Conservation (phyloP, 345 rosid genomes). For the Corchorus capsularis region DNA sequence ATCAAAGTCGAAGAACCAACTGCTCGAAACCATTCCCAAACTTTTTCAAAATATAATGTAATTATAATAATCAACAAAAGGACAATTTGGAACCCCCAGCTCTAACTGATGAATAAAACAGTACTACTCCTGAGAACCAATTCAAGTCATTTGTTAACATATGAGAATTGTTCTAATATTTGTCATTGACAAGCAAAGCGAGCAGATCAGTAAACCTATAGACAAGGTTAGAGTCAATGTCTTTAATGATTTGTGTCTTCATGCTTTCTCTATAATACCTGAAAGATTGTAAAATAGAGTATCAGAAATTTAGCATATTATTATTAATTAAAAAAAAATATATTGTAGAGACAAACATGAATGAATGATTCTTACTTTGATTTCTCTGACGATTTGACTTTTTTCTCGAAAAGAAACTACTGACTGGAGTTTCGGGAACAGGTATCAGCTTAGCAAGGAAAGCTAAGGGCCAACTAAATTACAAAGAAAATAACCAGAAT, state of each 20-base stretch:
- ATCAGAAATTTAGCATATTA: not conserved
- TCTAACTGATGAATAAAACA: no score
- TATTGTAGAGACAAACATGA: not conserved
- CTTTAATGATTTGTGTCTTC: not conserved
- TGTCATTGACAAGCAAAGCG: not conserved
- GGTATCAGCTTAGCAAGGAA: slow-evolving; percentile 70
- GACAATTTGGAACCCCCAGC: no score
- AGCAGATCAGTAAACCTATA: not conserved
- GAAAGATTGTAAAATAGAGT: not conserved
- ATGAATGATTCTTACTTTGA: slow-evolving; percentile 23
- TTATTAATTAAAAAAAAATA: not conserved
- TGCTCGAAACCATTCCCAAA: no score
- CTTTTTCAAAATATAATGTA: no score
- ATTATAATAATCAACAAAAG: no score
- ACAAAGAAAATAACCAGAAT: not conserved
- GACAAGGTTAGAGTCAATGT: not conserved
- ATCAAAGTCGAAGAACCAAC: no score
- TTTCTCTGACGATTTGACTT: not conserved
- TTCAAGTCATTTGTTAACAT: no score
- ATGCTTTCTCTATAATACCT: not conserved
- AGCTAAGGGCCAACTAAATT: slow-evolving; percentile 91
- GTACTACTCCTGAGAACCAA: no score
- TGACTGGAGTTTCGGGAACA: slow-evolving; percentile 63
- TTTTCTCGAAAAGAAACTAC: slow-evolving; percentile 28
- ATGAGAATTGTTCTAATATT: not conserved